Base-by-base conservation (phyloP, 805 yeast genomes). In the Yamadazyma sp. region DNA sequence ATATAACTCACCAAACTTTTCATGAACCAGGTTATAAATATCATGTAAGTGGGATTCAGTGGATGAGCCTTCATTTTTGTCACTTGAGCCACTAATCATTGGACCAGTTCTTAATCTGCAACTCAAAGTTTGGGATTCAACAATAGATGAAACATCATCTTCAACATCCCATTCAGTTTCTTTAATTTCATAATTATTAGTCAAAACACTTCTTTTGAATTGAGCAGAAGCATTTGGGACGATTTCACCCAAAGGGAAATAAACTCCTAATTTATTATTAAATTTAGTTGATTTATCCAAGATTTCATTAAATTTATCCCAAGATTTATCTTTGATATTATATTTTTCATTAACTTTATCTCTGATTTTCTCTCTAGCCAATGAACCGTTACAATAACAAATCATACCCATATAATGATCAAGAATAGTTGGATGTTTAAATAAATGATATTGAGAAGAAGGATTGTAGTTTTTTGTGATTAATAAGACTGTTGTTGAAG, bases 391-490 rank as follows among this genome's bases (percentile, higher is more conserved):
- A 52, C 94, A 84, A 57, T 88, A 88, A 56, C 97, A 88, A 36
- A 89, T 76, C 97, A 88, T 88, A 15, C 94, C 95, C 96, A 88
- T 89, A 55, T 78, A 88, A 23, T 82, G 78, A 23, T 70, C 70
- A 0, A 76, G 74, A 42, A 84, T 74, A 0, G 94, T 82, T 7
- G 97, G 96, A 54, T 89, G 96, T 43, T 77, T 77, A 63, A 88
- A 88, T 45, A 87, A 58, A 53, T 88, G 96, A 55, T 87, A 88
- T 47, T 81, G 83, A 5, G 86, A 77, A 1, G 89, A 82, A 2
- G 96, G 88, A 13, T 69, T 70, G 53, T 80, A 88, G 38, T 77
- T 72, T 40, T 86, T 82, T 5, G 96, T 88, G 27, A 88, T 80
- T 31, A 88, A 61, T 23, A 89, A 68, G 3, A 86, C 86, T 0